These are phyloP conservation scores for Malassezia cuniculi DNA, from an alignment of 1,284 basidiomycete genomes.

Conservation along the genomic window DNA sequence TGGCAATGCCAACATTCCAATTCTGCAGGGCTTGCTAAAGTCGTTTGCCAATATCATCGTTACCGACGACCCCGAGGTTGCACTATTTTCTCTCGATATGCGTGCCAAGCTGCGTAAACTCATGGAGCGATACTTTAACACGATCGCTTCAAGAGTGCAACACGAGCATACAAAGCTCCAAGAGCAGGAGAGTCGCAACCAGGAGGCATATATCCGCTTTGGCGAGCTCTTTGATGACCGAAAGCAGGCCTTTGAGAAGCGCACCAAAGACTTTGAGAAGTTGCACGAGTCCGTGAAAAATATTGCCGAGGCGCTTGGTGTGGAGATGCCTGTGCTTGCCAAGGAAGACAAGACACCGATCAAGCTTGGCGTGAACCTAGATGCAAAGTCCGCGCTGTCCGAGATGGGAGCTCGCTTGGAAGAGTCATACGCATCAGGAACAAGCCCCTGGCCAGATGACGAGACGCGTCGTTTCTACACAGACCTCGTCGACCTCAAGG, in stretches of 20 bases:
- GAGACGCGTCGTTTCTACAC: conserved; percentile 91
- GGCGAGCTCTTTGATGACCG: conserved; percentile 98
- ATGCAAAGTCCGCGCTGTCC: conserved; percentile 45
- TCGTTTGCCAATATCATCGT: conserved; percentile 68
- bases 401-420: conserved; percentile 45
- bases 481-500: conserved; percentile 76
- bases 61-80: conserved; percentile 36
- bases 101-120: conserved; percentile 79
- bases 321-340: conserved; percentile 68
- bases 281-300: conserved; percentile 46
- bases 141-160: conserved; percentile 73
- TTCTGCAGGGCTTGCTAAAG: conserved; percentile 72
- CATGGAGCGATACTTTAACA: conserved; percentile 85
- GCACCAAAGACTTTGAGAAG: conserved; percentile 88
- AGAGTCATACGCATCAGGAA: conserved; percentile 51
- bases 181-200: conserved; percentile 88
- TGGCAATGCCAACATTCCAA: conserved; percentile 66
- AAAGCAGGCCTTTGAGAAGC: conserved; percentile 94
- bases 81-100: conserved; percentile 59
- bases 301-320: conserved; percentile 72
- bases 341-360: conserved; percentile 53
- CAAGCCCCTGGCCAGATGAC: conserved; percentile 80
- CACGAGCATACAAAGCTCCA: conserved; percentile 60
- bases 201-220: conserved; percentile 95
- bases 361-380: conserved; percentile 49